Percentiles rank a stretch among this genome's conserved stretches.
These are phyloP conservation scores for Ceratobasidium sp. DNA, from an alignment of 1,284 basidiomycete species.

Conservation along the genomic window DNA sequence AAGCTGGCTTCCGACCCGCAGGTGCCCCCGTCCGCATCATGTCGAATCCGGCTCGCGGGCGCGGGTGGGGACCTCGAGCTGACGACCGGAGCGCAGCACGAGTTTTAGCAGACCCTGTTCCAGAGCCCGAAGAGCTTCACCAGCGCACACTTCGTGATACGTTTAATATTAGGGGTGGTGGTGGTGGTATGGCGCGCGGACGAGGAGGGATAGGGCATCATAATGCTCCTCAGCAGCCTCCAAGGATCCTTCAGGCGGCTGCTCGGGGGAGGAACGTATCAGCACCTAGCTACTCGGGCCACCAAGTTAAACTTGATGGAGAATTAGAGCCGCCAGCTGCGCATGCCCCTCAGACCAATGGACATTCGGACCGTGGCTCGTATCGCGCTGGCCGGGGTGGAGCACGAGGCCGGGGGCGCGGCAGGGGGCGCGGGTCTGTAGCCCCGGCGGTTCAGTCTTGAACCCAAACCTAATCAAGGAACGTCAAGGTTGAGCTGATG, in stretches of 20 bases:
- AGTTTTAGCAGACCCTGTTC: slow-evolving; percentile 17
- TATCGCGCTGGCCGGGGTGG: slow-evolving; percentile 3
- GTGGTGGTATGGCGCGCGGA: not conserved
- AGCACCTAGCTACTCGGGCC: not conserved
- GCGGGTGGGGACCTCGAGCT: slow-evolving; percentile 9
- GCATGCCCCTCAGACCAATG: not conserved
- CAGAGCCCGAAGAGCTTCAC: slow-evolving; percentile 20
- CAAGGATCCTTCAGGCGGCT: slow-evolving; percentile 30
- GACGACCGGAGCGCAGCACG: slow-evolving; percentile 23
- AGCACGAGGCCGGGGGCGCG: not conserved
- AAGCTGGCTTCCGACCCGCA: slow-evolving; percentile 69
- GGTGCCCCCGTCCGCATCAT: slow-evolving; percentile 62
- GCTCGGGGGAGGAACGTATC: slow-evolving; percentile 7
- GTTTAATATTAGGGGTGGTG: slow-evolving; percentile 12
- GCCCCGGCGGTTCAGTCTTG: slow-evolving; percentile 20
- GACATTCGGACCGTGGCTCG: slow-evolving; percentile 22
- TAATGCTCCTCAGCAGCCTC: slow-evolving; percentile 16
- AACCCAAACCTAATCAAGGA: not conserved
- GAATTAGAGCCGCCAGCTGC: not conserved
- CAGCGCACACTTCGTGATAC: not conserved
- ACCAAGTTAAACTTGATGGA: not conserved
- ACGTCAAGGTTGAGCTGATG: not conserved
- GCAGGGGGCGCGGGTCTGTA: slow-evolving; percentile 10
- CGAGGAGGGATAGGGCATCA: not conserved
- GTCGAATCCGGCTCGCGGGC: slow-evolving; percentile 62